Conservation (phyloP, 495 filamentous ascomycete genomes). For the Neurospora sp. region DNA sequence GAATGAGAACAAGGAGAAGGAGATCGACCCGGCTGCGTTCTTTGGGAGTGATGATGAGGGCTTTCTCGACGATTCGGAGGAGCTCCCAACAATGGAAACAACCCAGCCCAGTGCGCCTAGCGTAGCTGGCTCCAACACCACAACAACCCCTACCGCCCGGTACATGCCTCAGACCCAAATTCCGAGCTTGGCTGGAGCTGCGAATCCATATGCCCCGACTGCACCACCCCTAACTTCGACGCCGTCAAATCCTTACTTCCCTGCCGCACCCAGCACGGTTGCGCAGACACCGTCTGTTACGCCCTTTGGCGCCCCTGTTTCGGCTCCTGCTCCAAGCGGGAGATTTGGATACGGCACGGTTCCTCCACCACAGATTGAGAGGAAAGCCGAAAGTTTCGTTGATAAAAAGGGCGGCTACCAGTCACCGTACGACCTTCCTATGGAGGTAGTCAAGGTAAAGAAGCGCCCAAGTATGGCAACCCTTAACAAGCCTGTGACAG, state of each 20-base stretch:
- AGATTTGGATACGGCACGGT: slow-evolving; percentile 32
- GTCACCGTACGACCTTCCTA: slow-evolving; percentile 90
- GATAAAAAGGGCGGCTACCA: slow-evolving; percentile 87
- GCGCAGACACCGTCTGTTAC: slow-evolving; percentile 20
- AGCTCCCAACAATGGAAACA: slow-evolving; percentile 12
- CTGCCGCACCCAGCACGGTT: slow-evolving; percentile 11
- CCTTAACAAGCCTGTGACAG: slow-evolving; percentile 18
- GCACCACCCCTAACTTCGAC: slow-evolving; percentile 18
- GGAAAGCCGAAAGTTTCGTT: slow-evolving; percentile 68
- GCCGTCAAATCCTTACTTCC: slow-evolving; percentile 27
- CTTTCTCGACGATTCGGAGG: slow-evolving; percentile 52
- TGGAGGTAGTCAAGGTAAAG: slow-evolving; percentile 67
- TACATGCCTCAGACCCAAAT: slow-evolving; percentile 24
- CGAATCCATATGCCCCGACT: slow-evolving; percentile 16
- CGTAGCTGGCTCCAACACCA: background rate
- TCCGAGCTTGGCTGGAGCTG: background rate
- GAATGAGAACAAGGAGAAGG: slow-evolving; percentile 27
- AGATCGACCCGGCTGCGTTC: slow-evolving; percentile 45
- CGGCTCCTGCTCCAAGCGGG: slow-evolving; percentile 34
- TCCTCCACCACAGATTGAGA: slow-evolving; percentile 32
- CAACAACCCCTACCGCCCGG: slow-evolving; percentile 6
- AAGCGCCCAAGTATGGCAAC: slow-evolving; percentile 41
- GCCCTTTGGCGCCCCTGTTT: slow-evolving; percentile 24
- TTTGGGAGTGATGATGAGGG: slow-evolving; percentile 66
- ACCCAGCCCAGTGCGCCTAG: slow-evolving; percentile 6